These are phyloP conservation scores for Ammopiptanthus mongolicus DNA, from an alignment of 306 rosid species.

Conservation along the genomic window DNA sequence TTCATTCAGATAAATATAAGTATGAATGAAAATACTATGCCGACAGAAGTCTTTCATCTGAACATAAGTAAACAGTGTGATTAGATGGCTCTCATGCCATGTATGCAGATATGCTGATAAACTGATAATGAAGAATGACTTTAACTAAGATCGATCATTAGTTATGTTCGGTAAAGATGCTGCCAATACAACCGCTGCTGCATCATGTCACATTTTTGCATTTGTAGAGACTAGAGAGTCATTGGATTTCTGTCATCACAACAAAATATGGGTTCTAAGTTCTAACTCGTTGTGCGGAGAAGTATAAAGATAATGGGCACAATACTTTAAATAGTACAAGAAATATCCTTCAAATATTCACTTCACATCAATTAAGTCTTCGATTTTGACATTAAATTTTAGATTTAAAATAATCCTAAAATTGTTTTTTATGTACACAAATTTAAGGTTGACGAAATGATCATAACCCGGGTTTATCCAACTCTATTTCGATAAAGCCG, in stretches of 20 bases:
- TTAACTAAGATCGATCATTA: not conserved
- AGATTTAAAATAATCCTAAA: too few species aligned
- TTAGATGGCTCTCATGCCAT: not conserved
- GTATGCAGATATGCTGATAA: not conserved
- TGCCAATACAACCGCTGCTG: not conserved
- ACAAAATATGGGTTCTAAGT: too few species aligned
- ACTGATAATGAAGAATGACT: not conserved
- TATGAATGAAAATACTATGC: too few species aligned
- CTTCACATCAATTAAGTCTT: too few species aligned
- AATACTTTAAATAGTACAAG: too few species aligned
- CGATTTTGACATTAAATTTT: too few species aligned
- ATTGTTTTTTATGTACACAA: too few species aligned
- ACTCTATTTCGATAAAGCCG: too few species aligned
- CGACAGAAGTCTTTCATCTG: not conserved
- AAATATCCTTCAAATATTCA: too few species aligned
- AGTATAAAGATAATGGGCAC: slow-evolving; percentile 57
- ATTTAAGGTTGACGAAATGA: too few species aligned
- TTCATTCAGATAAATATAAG: too few species aligned
- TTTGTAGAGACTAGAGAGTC: not conserved
- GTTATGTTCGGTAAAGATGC: not conserved
- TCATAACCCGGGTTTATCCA: too few species aligned
- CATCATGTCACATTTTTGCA: not conserved
- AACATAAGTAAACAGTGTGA: not conserved
- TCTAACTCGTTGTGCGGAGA: slow-evolving; percentile 65
- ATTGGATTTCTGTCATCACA: not conserved